Conservation (phyloP, 2,329 filamentous ascomycete genomes). For the Ophiosphaerella korrae region DNA sequence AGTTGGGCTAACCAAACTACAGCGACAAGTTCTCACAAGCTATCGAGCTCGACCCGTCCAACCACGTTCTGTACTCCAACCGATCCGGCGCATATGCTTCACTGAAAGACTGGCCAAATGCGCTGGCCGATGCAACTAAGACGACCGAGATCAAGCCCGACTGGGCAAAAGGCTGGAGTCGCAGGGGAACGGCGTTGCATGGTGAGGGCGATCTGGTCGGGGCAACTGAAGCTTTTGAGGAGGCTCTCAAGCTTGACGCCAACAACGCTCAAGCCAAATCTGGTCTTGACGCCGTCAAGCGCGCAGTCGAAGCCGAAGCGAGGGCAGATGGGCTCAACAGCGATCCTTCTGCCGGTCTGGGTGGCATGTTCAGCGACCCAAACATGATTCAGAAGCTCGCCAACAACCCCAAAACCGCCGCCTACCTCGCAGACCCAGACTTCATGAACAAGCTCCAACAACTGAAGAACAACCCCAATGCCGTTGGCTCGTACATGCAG, state of each 20-base stretch:
- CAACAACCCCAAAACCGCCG: slow-evolving; percentile 88
- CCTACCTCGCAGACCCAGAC: slow-evolving; percentile 75
- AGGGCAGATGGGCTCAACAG: slow-evolving; percentile 63
- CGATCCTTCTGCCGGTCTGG: slow-evolving; percentile 77
- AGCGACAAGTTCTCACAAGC: slow-evolving; percentile 95
- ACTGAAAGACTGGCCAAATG: slow-evolving; percentile 83
- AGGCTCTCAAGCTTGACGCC: slow-evolving; percentile 91
- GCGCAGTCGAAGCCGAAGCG: slow-evolving; percentile 82
- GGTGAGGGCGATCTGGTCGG: slow-evolving; percentile 79
- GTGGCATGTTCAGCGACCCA: slow-evolving; percentile 92
- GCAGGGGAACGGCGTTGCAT: slow-evolving; percentile 90
- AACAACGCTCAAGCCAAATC: slow-evolving; percentile 91
- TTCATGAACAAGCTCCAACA: slow-evolving; percentile 92
- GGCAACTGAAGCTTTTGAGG: slow-evolving; percentile 87
- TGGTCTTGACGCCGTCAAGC: slow-evolving; percentile 81
- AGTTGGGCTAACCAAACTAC: slow-evolving; percentile 18
- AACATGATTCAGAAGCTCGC: slow-evolving; percentile 89
- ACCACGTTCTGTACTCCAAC: slow-evolving; percentile 98
- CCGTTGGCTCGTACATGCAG: slow-evolving; percentile 77
- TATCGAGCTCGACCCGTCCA: slow-evolving; percentile 82
- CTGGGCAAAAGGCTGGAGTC: slow-evolving; percentile 95
- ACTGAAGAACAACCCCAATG: slow-evolving; percentile 79
- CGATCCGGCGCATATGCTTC: slow-evolving; percentile 87
- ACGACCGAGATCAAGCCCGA: slow-evolving; percentile 94
- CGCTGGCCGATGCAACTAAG: slow-evolving; percentile 88